phyloP scores from a whole-genome alignment of 305 asterid species.

The Nicotiana rustica region DNA sequence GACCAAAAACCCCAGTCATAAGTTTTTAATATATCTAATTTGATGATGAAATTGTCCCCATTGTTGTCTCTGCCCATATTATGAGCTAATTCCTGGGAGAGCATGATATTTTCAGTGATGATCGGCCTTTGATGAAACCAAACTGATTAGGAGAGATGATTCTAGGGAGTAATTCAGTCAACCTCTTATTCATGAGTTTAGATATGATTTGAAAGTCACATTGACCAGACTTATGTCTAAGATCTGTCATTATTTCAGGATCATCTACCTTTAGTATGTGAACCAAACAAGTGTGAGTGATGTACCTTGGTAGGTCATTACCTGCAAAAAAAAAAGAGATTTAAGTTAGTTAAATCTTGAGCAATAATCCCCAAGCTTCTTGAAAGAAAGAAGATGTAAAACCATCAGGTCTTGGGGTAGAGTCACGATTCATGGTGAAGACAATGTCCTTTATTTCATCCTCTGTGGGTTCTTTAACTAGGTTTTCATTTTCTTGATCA shows the following conservation, averaged over 20 bases:
- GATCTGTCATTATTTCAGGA: background rate
- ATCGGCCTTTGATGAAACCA: no score
- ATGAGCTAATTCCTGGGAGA: no score
- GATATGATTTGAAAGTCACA: background rate
- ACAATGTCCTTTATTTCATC: background rate
- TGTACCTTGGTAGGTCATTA: background rate
- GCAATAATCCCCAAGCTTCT: background rate
- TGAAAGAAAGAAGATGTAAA: background rate
- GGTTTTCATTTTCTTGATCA: no score
- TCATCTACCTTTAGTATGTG: background rate
- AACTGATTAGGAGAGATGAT: no score
- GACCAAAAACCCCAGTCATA: no score
- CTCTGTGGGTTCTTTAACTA: no score
- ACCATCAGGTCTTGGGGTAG: background rate
- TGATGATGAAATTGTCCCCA: no score
- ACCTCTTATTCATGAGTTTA: background rate
- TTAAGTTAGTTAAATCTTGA: background rate
- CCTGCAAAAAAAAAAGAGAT: no score
- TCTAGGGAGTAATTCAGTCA: no score
- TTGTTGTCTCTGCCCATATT: no score
- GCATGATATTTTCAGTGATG: no score
- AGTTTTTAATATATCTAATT: no score
- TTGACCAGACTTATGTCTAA: background rate
- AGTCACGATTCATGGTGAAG: background rate
- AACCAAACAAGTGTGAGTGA: background rate